Base-by-base conservation (phyloP, 257 asterid species). In the Solanum gandarillasii region DNA sequence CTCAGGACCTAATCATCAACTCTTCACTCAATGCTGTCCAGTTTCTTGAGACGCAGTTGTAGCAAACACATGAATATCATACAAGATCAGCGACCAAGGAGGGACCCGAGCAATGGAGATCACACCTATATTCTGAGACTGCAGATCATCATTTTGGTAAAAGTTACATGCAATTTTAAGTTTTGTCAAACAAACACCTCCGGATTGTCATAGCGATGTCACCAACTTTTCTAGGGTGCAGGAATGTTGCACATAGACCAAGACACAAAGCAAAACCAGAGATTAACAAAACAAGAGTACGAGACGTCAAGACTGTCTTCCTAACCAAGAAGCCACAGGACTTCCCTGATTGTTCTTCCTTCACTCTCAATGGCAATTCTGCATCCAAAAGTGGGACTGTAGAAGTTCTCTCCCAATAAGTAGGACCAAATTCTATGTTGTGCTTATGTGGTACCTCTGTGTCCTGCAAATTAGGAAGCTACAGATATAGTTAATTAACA, bases 181-280 rank as follows among this genome's bases (percentile, higher is more conserved):
- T 89, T 58, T 87, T 88, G 62, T 90, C 94, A 21, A 93, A 91
- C 90, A 94, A 83, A 88, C 98, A 97, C 83, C 91, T 91, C 74
- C 94, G 92, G 16, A 97, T 87, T 65, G 98, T 92, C 7, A 92
- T 90, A 29, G 98, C 93, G 2, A 97, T 83, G 87, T 83, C 93
- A 85, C 90, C 87, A 12, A 92, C 93, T 91, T 89, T 90, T 38
- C 65, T 92, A 27, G 98, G 99, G 90, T 96, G 99, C 87, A 97
- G 87, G 36, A 90, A 82, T 32, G 90, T 93, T 11, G 93, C 92
- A 78, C 98, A 97, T 12, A 96, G 85, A 78, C 98, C 99, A 41
- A 91, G 92, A 86, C 99, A 97, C 52, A 95, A 90, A 29, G 96
- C 90, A 25, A 92, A 74, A 16, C 92, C 96, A 31, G 93, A 67